Base-by-base conservation (phyloP, 139 green algal genomes). In the Prasinococcaceae sp. region DNA sequence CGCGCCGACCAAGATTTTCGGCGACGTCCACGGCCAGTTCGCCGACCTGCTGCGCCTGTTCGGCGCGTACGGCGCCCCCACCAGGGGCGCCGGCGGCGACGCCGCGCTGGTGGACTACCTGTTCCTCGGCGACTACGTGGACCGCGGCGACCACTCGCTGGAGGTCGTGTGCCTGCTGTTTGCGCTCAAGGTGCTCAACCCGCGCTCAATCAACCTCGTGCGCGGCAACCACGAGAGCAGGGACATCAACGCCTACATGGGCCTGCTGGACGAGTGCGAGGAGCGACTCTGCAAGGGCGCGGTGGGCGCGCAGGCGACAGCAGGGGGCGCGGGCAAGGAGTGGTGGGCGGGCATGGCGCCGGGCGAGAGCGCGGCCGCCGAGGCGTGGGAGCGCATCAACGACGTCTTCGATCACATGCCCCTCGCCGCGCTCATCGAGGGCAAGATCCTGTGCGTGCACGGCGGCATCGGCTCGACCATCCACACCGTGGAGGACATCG, bases 91-190 rank as follows among this genome's bases (percentile, higher is more conserved):
- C 35, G 35, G 12, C 12, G 86, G 86, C 3, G 85, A 94, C 76
- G 93, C 93, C 69, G 92, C 85, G 6, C 94, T 94, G 76, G 93
- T 95, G 19, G 86, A 95, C 68, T 95, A 95, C 66, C 69, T 95
- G 27, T 92, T 94, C 70, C 60, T 92, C 23, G 48, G 37, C n/a
- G 86, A 95, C 63, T 94, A 94, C 63, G 85, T 94, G 16, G 85
- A 94, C 65, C 69, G 79, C 64, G 17, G 17, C 22, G 56, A 63
- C 14, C 76, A 86, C 69, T 77, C 62, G 5, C 59, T 83, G 52
- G 74, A 84, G 52, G 83, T 74, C 40, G 93, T 95, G 53, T 94
- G 85, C 75, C 75, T 95, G 54, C 74, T 95, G 69, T 77, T 95
- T 44, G 86, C 86, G 24, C 78, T 95, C 30, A 95, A 95, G 74